Conservation (phyloP, 495 filamentous ascomycete genomes). For the Staphylotrichum tortipilum region DNA sequence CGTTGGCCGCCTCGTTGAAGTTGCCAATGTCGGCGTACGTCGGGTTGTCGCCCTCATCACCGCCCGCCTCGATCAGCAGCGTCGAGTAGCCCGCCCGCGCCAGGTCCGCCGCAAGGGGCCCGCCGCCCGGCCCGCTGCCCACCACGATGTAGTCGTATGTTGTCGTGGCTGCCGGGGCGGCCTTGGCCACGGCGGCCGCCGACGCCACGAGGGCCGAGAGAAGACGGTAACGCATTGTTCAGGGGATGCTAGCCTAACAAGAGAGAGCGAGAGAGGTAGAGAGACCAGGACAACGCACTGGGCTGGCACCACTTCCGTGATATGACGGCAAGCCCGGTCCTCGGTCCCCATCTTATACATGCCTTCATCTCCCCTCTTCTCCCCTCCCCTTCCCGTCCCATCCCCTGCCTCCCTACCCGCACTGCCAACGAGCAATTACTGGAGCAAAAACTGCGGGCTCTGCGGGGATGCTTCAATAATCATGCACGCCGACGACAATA, state of each 20-base stretch:
- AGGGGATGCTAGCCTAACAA: no score
- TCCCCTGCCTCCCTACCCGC: no score
- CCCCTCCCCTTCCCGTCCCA: no score
- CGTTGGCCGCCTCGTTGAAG: slow-evolving; percentile 38
- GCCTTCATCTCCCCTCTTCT: no score
- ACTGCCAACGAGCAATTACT: slow-evolving; percentile 11
- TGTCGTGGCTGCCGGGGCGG: slow-evolving; percentile 2
- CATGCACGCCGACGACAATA: slow-evolving; percentile 1
- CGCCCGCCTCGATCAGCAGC: slow-evolving; percentile 56
- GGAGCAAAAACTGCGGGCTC: background rate
- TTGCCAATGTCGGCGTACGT: slow-evolving; percentile 32
- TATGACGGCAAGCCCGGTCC: no score
- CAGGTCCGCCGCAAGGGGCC: slow-evolving; percentile 52
- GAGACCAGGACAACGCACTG: no score
- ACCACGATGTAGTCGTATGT: slow-evolving; percentile 60
- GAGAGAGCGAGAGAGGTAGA: no score
- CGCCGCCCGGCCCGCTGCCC: slow-evolving; percentile 57
- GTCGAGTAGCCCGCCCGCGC: slow-evolving; percentile 52
- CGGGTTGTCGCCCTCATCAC: slow-evolving; percentile 47
- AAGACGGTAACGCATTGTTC: slow-evolving; percentile 25
- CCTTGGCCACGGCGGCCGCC: slow-evolving; percentile 18
- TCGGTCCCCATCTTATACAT: no score
- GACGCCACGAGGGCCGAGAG: slow-evolving; percentile 21
- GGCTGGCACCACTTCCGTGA: no score
- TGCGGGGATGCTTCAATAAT: slow-evolving; percentile 1